A percentile compares a stretch with the other conserved stretches of the same genome.
phyloP scores from a whole-genome alignment of 108 stramenopile species.

The Seminavis robusta region DNA sequence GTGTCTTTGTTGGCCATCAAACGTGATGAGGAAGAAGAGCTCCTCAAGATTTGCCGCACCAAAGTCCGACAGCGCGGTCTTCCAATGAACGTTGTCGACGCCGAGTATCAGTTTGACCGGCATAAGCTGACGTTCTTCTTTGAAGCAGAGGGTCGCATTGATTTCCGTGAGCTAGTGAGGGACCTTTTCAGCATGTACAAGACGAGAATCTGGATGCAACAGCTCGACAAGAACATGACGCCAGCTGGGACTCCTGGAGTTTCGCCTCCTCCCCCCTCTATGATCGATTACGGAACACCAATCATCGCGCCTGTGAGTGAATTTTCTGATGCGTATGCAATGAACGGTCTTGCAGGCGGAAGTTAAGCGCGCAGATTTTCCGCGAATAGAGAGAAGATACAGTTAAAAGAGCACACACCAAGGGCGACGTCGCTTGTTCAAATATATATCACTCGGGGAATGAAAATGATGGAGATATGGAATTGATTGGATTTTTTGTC shows the following conservation, averaged over 20 bases:
- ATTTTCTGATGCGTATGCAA: slow-evolving; percentile 25
- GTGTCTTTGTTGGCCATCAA: slow-evolving; percentile 78
- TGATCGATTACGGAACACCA: slow-evolving; percentile 44
- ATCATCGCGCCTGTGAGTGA: slow-evolving; percentile 52
- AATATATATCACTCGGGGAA: too few relatives aligned
- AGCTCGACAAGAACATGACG: slow-evolving; percentile 75
- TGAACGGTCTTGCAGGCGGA: too few relatives aligned
- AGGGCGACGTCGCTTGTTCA: too few relatives aligned
- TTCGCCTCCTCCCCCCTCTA: slow-evolving; percentile 9
- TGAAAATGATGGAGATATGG: too few relatives aligned
- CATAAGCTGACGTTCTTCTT: slow-evolving; percentile 98
- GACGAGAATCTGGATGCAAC: slow-evolving; percentile 99
- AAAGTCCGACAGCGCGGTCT: slow-evolving; percentile 88
- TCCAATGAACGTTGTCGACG: slow-evolving; percentile 94
- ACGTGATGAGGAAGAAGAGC: slow-evolving; percentile 86
- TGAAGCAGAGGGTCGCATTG: slow-evolving; percentile 92
- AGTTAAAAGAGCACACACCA: too few relatives aligned
- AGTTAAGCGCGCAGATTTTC: too few relatives aligned
- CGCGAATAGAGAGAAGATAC: not conserved
- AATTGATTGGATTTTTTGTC: too few relatives aligned
- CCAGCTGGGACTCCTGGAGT: slow-evolving; percentile 23
- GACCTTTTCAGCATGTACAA: slow-evolving; percentile 98
- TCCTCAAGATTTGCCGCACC: slow-evolving; percentile 87
- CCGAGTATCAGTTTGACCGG: slow-evolving; percentile 97
- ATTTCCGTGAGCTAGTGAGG: slow-evolving; percentile 96